phyloP scores from a whole-genome alignment of 1,284 basidiomycete species.

The Tilletia caries region DNA sequence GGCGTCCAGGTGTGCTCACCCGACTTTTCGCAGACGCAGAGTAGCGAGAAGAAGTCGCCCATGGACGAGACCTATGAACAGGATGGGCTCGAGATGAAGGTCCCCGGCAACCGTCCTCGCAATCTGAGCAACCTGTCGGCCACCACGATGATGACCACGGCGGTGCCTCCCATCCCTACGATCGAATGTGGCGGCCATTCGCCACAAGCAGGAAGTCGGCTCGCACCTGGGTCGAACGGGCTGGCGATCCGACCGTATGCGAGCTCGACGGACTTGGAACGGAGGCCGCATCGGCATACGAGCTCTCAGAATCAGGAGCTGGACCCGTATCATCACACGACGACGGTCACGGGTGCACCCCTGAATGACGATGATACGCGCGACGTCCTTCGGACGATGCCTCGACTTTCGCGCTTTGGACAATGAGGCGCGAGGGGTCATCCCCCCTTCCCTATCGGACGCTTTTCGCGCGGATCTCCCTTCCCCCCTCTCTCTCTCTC shows the following conservation, averaged over 20 bases:
- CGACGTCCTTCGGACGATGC: background rate
- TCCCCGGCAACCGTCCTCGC: background rate
- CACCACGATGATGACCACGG: background rate
- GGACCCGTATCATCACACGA: too few species aligned
- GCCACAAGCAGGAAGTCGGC: too few species aligned
- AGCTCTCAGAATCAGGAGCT: too few species aligned
- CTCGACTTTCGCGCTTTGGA: constrained; percentile 4
- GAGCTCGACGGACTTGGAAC: too few species aligned
- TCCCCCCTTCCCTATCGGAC: background rate
- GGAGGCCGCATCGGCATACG: too few species aligned
- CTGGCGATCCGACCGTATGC: too few species aligned
- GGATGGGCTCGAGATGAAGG: background rate
- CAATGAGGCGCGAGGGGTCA: background rate
- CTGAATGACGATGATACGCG: background rate
- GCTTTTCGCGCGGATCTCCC: too few species aligned
- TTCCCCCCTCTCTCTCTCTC: background rate
- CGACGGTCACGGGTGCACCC: too few species aligned
- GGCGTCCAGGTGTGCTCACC: background rate
- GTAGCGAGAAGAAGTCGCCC: background rate
- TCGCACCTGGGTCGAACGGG: too few species aligned
- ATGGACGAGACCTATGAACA: background rate
- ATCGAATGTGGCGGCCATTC: too few species aligned
- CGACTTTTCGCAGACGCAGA: too few species aligned
- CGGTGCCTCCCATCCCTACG: background rate
- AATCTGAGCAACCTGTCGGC: too few species aligned